phyloP scores from a whole-genome alignment of 2,329 filamentous ascomycete genomes.

The Penicillium sp. region DNA sequence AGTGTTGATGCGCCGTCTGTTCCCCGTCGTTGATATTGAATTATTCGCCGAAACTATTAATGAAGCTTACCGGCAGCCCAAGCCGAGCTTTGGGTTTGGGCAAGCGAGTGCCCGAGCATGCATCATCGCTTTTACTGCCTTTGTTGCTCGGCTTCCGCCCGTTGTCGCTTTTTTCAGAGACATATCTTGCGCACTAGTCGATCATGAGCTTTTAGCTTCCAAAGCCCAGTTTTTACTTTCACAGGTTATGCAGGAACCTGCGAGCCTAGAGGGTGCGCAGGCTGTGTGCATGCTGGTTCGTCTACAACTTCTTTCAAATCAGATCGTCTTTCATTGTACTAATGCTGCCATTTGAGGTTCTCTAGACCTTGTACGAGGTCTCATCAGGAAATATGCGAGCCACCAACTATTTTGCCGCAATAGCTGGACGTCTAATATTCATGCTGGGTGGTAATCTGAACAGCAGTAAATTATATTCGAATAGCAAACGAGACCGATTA shows the following conservation, averaged over 20 bases:
- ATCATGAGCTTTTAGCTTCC: slow-evolving; percentile 43
- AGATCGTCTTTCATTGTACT: neutral
- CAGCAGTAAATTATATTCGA: slow-evolving; percentile 15
- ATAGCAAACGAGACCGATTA: slow-evolving; percentile 15
- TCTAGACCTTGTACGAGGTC: slow-evolving; percentile 44
- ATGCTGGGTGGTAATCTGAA: slow-evolving; percentile 49
- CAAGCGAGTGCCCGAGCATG: slow-evolving; percentile 46
- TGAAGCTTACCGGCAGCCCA: slow-evolving; percentile 43
- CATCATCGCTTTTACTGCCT: slow-evolving; percentile 51
- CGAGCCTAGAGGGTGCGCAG: slow-evolving; percentile 47
- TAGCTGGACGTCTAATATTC: slow-evolving; percentile 51
- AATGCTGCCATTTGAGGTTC: neutral
- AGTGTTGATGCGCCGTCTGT: slow-evolving; percentile 45
- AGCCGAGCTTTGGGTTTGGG: slow-evolving; percentile 20
- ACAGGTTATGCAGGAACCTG: slow-evolving; percentile 44
- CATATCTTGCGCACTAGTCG: slow-evolving; percentile 23
- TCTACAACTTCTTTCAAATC: neutral
- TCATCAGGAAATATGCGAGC: slow-evolving; percentile 50
- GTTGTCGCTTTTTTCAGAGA: slow-evolving; percentile 1
- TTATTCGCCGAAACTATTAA: slow-evolving; percentile 50
- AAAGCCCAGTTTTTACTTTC: slow-evolving; percentile 47
- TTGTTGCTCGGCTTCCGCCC: slow-evolving; percentile 31
- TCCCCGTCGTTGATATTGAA: slow-evolving; percentile 51
- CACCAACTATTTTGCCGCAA: slow-evolving; percentile 45
- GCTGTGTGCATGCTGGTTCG: slow-evolving; percentile 52